phyloP scores from a whole-genome alignment of 2,329 filamentous ascomycete genomes.

The Biscogniauxia sp. region DNA sequence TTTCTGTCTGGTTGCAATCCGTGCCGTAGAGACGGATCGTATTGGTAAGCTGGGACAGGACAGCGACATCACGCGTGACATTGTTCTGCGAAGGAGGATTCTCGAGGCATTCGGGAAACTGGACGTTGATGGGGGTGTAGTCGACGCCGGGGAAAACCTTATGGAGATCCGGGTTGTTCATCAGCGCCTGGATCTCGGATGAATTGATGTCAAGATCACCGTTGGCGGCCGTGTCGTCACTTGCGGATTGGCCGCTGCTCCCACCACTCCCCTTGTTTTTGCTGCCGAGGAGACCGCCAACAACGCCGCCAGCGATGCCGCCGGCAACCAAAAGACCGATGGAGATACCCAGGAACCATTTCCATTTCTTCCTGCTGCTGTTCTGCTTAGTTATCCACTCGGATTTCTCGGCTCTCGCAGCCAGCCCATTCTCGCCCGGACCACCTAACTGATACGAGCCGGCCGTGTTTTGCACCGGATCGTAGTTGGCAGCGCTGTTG shows the following conservation, averaged over 20 bases:
- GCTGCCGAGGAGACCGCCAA: constrained; percentile 42
- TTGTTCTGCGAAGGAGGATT: constrained; percentile 89
- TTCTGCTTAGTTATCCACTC: constrained; percentile 62
- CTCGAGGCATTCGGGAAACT: constrained; percentile 79
- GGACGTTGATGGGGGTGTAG: constrained; percentile 87
- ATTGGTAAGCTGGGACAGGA: constrained; percentile 87
- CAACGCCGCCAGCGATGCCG: constrained; percentile 70
- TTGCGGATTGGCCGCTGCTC: constrained; percentile 47
- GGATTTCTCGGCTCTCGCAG: constrained; percentile 56
- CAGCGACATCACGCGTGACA: constrained; percentile 84
- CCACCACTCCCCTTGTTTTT: constrained; percentile 33
- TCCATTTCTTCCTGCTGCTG: constrained; percentile 62
- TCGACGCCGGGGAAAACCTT: constrained; percentile 95
- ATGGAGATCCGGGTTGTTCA: constrained; percentile 80
- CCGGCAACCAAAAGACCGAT: constrained; percentile 66
- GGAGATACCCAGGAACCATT: constrained; percentile 64
- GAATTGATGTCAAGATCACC: constrained; percentile 74
- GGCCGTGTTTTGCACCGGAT: constrained; percentile 44
- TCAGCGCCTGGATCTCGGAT: constrained; percentile 72
- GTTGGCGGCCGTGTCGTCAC: constrained; percentile 58
- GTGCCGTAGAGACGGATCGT: constrained; percentile 87
- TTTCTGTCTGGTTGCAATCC: constrained; percentile 95
- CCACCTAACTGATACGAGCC: constrained; percentile 33
- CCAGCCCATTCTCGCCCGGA: constrained; percentile 35
- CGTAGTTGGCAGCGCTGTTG: constrained; percentile 51